Base-by-base conservation (phyloP, 2,329 filamentous ascomycete species). In the Arthroderma sp. region DNA sequence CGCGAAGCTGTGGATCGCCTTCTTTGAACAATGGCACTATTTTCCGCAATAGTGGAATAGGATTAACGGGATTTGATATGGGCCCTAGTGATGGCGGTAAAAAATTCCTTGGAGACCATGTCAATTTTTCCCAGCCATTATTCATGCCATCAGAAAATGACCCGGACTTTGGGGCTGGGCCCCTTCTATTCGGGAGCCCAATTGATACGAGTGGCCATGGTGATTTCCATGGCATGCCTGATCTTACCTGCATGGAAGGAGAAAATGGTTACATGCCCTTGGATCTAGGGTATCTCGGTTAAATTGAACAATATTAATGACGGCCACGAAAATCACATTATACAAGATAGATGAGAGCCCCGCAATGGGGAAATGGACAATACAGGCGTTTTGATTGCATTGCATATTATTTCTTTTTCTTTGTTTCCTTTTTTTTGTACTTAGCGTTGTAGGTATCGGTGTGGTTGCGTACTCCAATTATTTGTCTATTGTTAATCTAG, bases 91-190 rank as follows among this genome's bases (percentile, higher is more conserved):
- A 51, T 9, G 28, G n/a, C 17, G 21, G 35, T 41, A 52, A 54
- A 35, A 57, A 57, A 31, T 41, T 54, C n/a, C 44, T 33, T 37
- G 47, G 51, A 11, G 53, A 55, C 19, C 44, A 43, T 13, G 15
- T 55, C 13, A 55, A 54, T 28, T 58, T 55, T 28, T 35, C 56
- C 38, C 49, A 58, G 13, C 49, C 25, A n/a, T 37, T 58, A 6
- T 58, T 58, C 41, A 54, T 54, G 49, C 28, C 43, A 11, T 44
- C 44, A 7, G 49, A 53, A 33, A 58, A 55, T 15, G 56, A 58
- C 17, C 35, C 52, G 15, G 51, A 55, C 28, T 58, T 58, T 38
- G 49, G 41, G n/a, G 33, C 37, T 17, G 51, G 56, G 28, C 38
- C 41, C 15, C 56, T 58, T 35, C 49, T 54, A 31, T 58, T 58